Conservation (phyloP, 2,329 filamentous ascomycete species). For the Colletotrichum musae region DNA sequence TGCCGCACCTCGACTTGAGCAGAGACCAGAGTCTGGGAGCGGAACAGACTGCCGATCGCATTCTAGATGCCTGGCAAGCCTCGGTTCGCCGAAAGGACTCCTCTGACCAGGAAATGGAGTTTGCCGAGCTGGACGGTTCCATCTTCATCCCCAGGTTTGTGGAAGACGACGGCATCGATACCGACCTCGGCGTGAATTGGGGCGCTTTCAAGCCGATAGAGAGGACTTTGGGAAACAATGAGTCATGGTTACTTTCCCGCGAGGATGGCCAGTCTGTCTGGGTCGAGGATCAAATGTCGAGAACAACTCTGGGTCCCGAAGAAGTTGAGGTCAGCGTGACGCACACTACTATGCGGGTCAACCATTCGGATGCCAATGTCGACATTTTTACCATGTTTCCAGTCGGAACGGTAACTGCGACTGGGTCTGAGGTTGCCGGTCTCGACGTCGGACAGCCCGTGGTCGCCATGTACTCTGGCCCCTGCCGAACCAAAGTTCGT, state of each 20-base stretch:
- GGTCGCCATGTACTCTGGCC: not conserved
- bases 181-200: not conserved
- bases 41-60: accelerated
- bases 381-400: not conserved
- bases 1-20: slow-evolving; percentile 37
- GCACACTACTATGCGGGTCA: not conserved
- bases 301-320: not conserved
- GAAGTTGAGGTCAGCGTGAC: not conserved
- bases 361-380: not conserved
- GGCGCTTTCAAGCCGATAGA: not conserved
- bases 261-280: not conserved
- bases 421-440: not conserved
- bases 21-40: not conserved
- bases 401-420: not conserved
- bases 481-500: not conserved
- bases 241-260: not conserved
- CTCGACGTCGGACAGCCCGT: not conserved
- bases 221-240: not conserved
- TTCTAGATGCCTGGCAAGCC: not conserved
- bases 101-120: slow-evolving; percentile 33
- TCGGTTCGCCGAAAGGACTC: not conserved
- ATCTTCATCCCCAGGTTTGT: slow-evolving; percentile 36
- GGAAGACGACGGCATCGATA: slow-evolving; percentile 34
- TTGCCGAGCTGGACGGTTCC: slow-evolving; percentile 30
- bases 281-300: not conserved